These are phyloP conservation scores for Sporisorium reilianum DNA, from an alignment of 1,284 basidiomycete species.

Conservation along the genomic window DNA sequence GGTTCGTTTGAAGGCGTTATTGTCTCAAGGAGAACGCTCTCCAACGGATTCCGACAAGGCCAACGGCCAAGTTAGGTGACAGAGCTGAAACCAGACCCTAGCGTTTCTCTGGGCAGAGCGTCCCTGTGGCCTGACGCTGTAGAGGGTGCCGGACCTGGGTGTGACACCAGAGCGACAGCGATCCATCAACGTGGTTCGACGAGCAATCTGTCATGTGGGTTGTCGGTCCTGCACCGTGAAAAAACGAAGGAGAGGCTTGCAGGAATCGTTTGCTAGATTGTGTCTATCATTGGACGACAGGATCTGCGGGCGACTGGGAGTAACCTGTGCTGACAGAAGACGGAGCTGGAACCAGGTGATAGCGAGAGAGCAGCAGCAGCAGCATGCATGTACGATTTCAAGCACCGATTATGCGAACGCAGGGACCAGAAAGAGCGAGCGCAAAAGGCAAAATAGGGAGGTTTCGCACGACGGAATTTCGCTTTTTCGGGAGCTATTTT, in stretches of 20 bases:
- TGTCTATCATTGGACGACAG: too few relatives aligned
- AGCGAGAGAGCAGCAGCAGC: too few relatives aligned
- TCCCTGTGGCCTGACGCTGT: not conserved
- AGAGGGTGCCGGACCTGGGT: constrained; percentile 11
- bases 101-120: not conserved
- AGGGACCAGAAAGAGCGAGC: constrained; percentile 17
- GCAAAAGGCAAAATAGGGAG: constrained; percentile 21
- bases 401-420: constrained; percentile 37
- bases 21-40: not conserved
- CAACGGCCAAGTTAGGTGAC: not conserved
- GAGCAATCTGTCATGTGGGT: not conserved
- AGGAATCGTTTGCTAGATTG: not conserved
- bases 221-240: not conserved
- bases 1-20: not conserved
- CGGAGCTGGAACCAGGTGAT: not conserved
- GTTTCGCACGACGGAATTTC: too few relatives aligned
- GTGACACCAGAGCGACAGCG: constrained; percentile 7
- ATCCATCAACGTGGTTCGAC: constrained; percentile 8
- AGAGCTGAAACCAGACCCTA: constrained; percentile 3
- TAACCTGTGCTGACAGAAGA: not conserved
- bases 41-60: not conserved
- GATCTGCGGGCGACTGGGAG: too few relatives aligned
- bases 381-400: constrained; percentile 14
- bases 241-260: not conserved
- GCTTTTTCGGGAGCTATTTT: too few relatives aligned